phyloP scores from a whole-genome alignment of 805 yeast genomes.

The Zygosaccharomyces bisporus region DNA sequence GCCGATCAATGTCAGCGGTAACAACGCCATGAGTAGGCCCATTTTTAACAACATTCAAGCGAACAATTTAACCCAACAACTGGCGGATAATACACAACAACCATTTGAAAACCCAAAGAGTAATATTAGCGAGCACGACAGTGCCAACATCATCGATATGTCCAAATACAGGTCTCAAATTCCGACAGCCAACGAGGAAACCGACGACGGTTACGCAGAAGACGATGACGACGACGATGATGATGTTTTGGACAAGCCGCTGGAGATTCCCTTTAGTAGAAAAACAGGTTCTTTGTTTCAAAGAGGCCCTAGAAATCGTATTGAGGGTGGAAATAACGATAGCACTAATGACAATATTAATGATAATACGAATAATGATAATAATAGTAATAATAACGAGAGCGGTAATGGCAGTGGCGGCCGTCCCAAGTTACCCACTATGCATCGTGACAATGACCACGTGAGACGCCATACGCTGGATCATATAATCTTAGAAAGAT shows the following conservation, averaged over 20 bases:
- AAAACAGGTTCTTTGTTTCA: slow-evolving; percentile 24
- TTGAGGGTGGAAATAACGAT: neutral
- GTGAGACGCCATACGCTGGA: slow-evolving; percentile 10
- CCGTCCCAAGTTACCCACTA: neutral
- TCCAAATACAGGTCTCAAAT: slow-evolving; percentile 15
- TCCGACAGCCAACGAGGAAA: slow-evolving; percentile 20
- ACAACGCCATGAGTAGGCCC: neutral
- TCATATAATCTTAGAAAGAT: slow-evolving; percentile 8
- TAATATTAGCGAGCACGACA: slow-evolving; percentile 12
- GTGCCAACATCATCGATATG: slow-evolving; percentile 15
- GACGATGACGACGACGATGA: slow-evolving; percentile 33
- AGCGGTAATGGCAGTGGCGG: no score
- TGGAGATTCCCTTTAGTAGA: slow-evolving; percentile 28
- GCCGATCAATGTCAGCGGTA: neutral
- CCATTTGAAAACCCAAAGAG: slow-evolving; percentile 1
- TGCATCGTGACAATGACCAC: neutral
- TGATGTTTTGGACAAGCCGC: slow-evolving; percentile 16
- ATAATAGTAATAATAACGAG: neutral
- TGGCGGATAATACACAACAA: neutral
- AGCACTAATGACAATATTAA: neutral
- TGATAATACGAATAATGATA: neutral
- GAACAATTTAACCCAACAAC: neutral
- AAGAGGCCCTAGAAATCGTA: slow-evolving; percentile 6
- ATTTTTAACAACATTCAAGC: slow-evolving; percentile 9
- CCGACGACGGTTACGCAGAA: slow-evolving; percentile 33